Conservation (phyloP, 371 early-diverging fungal genomes). For the Funneliformis caledonium region DNA sequence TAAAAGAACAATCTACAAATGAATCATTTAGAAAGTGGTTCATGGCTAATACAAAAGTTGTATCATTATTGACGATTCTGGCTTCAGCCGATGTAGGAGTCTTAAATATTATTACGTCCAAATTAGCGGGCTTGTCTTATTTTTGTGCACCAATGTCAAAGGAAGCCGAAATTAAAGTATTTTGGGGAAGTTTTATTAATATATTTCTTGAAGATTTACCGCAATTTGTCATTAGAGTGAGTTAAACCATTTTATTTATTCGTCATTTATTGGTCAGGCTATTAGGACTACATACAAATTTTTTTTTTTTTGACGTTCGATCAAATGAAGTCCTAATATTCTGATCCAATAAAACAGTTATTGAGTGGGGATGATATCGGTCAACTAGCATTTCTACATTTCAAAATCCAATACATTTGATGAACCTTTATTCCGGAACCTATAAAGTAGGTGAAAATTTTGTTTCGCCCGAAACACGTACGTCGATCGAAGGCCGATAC, state of each 20-base stretch:
- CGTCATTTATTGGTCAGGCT: no score
- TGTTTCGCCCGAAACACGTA: no score
- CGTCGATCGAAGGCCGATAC: no score
- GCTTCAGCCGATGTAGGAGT: background rate
- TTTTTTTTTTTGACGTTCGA: no score
- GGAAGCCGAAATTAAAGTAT: background rate
- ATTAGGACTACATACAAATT: no score
- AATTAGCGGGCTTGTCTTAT: background rate
- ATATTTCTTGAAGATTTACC: slow-evolving; percentile 30
- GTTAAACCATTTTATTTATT: background rate
- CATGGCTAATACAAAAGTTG: background rate
- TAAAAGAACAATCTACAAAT: slow-evolving; percentile 15
- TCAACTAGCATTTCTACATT: no score
- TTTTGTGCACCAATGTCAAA: slow-evolving; percentile 1
- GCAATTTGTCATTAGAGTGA: slow-evolving; percentile 14
- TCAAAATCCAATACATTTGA: no score
- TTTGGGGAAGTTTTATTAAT: background rate
- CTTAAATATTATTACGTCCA: background rate
- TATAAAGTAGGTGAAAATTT: no score
- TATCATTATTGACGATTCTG: slow-evolving; percentile 14
- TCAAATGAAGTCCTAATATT: no score
- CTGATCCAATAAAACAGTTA: no score
- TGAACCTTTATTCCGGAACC: no score
- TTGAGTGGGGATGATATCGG: no score
- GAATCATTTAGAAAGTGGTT: slow-evolving; percentile 3